Evolutionary conservation across 1,284 basidiomycete species (phyloP), one percentile per base, ranked within the genome.

Genomic region (Ceratobasidium theobromae): DNA sequence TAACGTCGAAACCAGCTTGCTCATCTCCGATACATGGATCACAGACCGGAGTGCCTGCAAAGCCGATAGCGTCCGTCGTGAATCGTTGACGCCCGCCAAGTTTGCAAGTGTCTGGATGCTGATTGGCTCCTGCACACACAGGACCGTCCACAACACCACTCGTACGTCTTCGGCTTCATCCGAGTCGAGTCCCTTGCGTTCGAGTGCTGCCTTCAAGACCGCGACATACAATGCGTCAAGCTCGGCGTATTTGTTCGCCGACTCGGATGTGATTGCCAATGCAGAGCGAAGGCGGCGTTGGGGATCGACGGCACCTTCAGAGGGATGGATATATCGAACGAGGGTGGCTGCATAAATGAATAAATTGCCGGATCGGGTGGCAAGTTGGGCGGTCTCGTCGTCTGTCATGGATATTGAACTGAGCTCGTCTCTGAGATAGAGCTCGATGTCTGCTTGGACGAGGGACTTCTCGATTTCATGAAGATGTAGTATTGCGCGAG

Each of bases 291-390:
- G 62, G 21, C 54, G 43, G 21, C 40, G 25, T 28, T 28, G 57
- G 49, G 23, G 4, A 28, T 27, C 41, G 18, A 27, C 12, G 5
- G 16, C 23, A 21, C 12, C 43, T n/a, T 23, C 30, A 23, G 35
- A 28, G 14, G n/a, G n/a, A n/a, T 35, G 30, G 35, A 30, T 43
- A n/a, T 23, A 64, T n/a, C 49, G 60, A n/a, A 64, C 49, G 3
- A 23, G 12, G 6, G 46, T 65, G 27, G 58, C 57, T 4, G 66
- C 66, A 16, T 52, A 32, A n/a, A 67, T 53, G 66, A 67, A 67
- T 18, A 67, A 49, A 4, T 14, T 49, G n/a, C 45, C 60, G 0
- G 66, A 62, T 6, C 30, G 28, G 14, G 43, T 46, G n/a, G 52
- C 57, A 2, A 67, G 49, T 4, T 27, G 6, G 6, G 40, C 18